Percentiles rank a stretch among this genome's conserved stretches.
Evolutionary conservation across 1,284 basidiomycete species (phyloP).

Genomic region (Trametes pubescens): DNA sequence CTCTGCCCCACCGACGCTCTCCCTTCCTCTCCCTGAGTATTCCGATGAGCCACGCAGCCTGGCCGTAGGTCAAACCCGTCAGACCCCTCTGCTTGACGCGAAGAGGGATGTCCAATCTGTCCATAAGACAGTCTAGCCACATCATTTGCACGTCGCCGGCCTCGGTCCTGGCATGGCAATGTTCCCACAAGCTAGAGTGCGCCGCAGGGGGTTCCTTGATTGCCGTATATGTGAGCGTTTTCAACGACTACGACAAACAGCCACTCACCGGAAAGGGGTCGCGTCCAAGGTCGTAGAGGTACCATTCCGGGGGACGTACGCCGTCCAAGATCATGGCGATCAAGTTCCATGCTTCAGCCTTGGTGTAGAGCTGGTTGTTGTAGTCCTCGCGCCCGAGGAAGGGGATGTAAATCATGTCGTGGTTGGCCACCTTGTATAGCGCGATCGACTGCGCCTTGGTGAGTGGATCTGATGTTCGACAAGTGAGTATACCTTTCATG

Average conservation of each 20-base stretch:
- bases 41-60: neutral
- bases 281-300: neutral
- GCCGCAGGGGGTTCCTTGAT: too few species aligned
- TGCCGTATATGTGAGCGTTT: too few species aligned
- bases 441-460: neutral
- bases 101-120: too few species aligned
- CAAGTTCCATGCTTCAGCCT: neutral
- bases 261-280: neutral
- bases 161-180: too few species aligned
- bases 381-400: neutral
- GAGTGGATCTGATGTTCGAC: neutral
- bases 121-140: too few species aligned
- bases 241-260: too few species aligned
- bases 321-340: neutral
- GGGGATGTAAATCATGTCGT: neutral
- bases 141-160: too few species aligned
- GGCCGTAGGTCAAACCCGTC: neutral
- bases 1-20: too few species aligned
- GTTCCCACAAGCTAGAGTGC: too few species aligned
- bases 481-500: too few species aligned
- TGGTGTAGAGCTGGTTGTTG: neutral
- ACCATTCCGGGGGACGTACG: neutral
- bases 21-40: neutral
- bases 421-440: neutral
- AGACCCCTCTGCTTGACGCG: too few species aligned